Conservation (phyloP, 768 basidiomycete genomes). For the Boletus rubescentipes region DNA sequence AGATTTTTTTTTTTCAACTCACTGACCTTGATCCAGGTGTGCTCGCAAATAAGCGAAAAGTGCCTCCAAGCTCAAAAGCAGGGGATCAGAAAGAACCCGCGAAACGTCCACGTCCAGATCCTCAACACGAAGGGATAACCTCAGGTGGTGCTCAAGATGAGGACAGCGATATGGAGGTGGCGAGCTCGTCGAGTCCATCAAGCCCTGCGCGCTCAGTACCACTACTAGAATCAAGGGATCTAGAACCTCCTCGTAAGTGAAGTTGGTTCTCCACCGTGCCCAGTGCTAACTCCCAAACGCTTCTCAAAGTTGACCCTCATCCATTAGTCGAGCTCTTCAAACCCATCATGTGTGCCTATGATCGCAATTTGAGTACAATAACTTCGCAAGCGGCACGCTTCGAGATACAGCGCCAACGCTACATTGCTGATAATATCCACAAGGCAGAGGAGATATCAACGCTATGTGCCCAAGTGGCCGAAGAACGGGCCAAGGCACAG, state of each 20-base stretch:
- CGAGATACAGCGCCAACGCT: slow-evolving; percentile 11
- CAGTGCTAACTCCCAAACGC: neutral
- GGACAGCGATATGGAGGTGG: slow-evolving; percentile 1
- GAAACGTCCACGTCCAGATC: slow-evolving; percentile 1
- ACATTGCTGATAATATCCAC: slow-evolving; percentile 3
- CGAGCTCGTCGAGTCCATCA: neutral
- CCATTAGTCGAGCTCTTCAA: slow-evolving; percentile 10
- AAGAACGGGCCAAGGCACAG: slow-evolving; percentile 6
- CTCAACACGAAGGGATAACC: neutral
- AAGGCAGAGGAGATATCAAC: slow-evolving; percentile 4
- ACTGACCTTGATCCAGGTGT: neutral
- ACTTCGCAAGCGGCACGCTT: slow-evolving; percentile 8
- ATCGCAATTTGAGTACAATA: neutral
- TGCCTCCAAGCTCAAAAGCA: neutral
- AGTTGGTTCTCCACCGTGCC: neutral
- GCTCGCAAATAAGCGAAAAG: slow-evolving; percentile 6
- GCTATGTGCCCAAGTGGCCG: slow-evolving; percentile 6
- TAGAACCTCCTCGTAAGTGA: slow-evolving; percentile 2
- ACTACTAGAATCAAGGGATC: neutral
- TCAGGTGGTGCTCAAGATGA: neutral
- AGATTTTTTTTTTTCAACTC: neutral
- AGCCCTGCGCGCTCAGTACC: neutral
- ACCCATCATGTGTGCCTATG: slow-evolving; percentile 11
- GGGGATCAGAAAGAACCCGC: neutral
- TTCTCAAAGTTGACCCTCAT: slow-evolving; percentile 2